Conservation (phyloP, 257 asterid species). For the Nicotiana benthamiana region DNA sequence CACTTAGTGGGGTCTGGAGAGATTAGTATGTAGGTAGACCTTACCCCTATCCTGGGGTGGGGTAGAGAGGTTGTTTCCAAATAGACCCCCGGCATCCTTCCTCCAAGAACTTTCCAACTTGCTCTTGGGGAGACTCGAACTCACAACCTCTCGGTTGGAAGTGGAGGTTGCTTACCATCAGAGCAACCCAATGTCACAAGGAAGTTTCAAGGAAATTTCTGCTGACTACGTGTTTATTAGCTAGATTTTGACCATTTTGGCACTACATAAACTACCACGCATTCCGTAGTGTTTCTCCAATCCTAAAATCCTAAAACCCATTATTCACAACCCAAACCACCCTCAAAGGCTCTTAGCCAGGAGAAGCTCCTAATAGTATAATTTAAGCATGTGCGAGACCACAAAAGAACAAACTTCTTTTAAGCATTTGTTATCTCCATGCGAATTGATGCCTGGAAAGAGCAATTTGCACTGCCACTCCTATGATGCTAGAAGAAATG, state of each 20-base stretch:
- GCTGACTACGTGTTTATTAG: not conserved
- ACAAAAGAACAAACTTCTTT: not conserved
- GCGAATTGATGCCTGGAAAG: not conserved
- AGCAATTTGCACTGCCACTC: not conserved
- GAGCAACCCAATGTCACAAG: constrained; percentile 8
- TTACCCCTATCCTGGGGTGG: too few species aligned
- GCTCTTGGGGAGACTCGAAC: too few species aligned
- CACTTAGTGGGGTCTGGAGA: too few species aligned
- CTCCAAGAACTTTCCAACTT: too few species aligned
- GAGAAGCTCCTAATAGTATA: not conserved
- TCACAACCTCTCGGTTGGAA: too few species aligned
- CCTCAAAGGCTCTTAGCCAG: not conserved
- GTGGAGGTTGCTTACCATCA: too few species aligned
- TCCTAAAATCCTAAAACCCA: not conserved
- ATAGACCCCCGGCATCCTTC: too few species aligned
- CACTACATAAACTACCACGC: not conserved
- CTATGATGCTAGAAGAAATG: not conserved
- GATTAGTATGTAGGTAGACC: too few species aligned
- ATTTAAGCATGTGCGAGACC: not conserved
- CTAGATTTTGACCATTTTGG: not conserved
- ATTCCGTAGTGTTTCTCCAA: not conserved
- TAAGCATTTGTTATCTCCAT: not conserved
- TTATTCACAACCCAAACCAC: not conserved
- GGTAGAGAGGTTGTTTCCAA: too few species aligned
- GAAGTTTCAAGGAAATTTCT: constrained; percentile 39